Percentiles rank a stretch among this genome's conserved stretches.
phyloP scores from a whole-genome alignment of 2,329 filamentous ascomycete genomes.

The Coniochaeta ligniaria region DNA sequence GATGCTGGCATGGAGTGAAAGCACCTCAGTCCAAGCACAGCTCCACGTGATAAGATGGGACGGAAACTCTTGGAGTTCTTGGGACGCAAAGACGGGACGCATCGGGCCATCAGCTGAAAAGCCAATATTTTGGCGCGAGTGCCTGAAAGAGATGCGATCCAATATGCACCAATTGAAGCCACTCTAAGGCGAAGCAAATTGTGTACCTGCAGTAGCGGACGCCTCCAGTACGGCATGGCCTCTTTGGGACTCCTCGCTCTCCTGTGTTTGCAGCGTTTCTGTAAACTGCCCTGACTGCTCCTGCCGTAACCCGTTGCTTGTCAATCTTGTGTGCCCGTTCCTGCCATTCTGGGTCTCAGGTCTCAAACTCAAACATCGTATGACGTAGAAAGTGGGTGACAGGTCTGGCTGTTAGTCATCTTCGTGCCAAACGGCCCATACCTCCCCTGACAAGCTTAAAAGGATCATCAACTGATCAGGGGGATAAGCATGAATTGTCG shows the following conservation, averaged over 20 bases:
- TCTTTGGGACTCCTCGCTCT: not conserved
- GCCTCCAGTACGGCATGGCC: not conserved
- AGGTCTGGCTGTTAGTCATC: no score
- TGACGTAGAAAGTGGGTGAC: not conserved
- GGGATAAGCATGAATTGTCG: not conserved
- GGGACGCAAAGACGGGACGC: not conserved
- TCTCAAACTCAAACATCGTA: not conserved
- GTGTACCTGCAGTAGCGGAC: conserved; percentile 1
- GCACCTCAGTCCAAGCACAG: no score
- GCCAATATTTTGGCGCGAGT: not conserved
- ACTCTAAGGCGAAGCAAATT: not conserved
- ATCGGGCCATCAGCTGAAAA: not conserved
- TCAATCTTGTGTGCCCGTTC: no score
- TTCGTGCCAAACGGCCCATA: not conserved
- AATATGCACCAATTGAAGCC: not conserved
- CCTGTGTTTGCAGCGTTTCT: not conserved
- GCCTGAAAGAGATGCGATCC: not conserved
- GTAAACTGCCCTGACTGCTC: not conserved
- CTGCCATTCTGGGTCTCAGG: not conserved
- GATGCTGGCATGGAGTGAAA: no score
- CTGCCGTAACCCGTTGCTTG: not conserved
- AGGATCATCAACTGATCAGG: not conserved
- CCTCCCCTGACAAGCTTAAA: not conserved
- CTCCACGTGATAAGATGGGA: not conserved
- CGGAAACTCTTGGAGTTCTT: no score